Conservation (phyloP, 768 basidiomycete genomes). For the Termitomyces sp. region DNA sequence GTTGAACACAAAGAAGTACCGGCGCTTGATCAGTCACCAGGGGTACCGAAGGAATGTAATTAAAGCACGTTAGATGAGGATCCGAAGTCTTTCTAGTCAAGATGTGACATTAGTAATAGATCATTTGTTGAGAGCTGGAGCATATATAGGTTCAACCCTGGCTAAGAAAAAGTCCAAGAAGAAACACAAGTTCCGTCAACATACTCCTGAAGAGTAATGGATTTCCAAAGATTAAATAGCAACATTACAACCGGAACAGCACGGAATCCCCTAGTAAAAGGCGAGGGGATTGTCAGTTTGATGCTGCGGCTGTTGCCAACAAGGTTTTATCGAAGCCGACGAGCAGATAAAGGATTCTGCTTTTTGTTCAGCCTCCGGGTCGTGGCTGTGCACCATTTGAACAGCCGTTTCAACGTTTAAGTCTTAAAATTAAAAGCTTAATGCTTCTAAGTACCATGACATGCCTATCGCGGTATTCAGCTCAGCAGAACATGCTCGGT, state of each 20-base stretch:
- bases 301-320: constrained; percentile 23
- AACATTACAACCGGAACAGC: constrained; percentile 23
- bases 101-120: constrained; percentile 9
- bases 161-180: not conserved
- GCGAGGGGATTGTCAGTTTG: constrained; percentile 30
- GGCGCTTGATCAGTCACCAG: constrained; percentile 28
- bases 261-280: constrained; percentile 34
- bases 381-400: constrained; percentile 23
- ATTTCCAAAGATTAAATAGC: constrained; percentile 22
- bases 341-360: not conserved
- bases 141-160: no score
- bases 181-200: not conserved
- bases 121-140: no score
- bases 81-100: constrained; percentile 46
- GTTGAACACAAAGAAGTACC: constrained; percentile 41
- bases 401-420: no score
- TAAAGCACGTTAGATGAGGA: constrained; percentile 48
- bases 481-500: no score
- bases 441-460: no score
- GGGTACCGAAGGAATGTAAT: constrained; percentile 47
- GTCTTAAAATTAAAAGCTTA: no score
- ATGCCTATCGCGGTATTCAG: no score
- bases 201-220: constrained; percentile 12
- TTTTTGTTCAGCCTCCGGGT: constrained; percentile 19
- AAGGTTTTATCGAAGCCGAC: fast-evolving